Base-by-base conservation (phyloP, 805 yeast genomes). In the Candida yuanshanica region DNA sequence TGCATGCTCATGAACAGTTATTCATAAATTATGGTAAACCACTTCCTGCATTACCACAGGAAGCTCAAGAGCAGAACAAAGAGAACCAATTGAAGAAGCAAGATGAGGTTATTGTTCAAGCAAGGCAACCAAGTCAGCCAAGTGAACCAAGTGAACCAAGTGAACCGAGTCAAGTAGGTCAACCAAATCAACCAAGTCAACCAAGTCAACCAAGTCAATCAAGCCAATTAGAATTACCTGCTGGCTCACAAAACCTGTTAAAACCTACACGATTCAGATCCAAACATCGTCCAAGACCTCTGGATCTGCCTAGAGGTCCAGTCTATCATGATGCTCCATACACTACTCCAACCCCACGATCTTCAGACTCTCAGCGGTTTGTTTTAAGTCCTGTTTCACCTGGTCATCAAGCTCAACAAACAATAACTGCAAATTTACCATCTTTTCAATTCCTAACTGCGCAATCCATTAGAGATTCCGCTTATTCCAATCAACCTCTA, bases 1-100 rank as follows among this genome's bases (percentile, higher is more conserved):
- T 83, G 7, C 89, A 83, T 49, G 79, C 81, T 11, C 53, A 53
- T 39, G 59, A 55, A 26, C 49, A 33, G 5, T 34, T 22, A 29
- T 14, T n/a, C 17, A 18, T 39, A 24, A 21, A 17, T 22, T 25
- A 16, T 18, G 34, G 34, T 31, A 31, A 31, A 12, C 20, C 34
- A 2, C 8, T 31, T 11, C 21, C 34, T 31, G 20, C 21, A 5
- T 5, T 17, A 9, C 20, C 20, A 17, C 21, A 31, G 16, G 34
- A 31, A 31, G 21, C 20, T 11, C 34, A 31, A 20, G 21, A 29
- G 7, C 29, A 34, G 23, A 35, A 36, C 12, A 22, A 20, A 27
- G 22, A 36, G 17, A 26, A 27, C 14, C 33, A n/a, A n/a, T n/a
- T n/a, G 20, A 27, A 10, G 20, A 20, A 10, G 2, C 16, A 26